Conservation (phyloP, 345 rosid genomes). For the Pugionium cornutum region DNA sequence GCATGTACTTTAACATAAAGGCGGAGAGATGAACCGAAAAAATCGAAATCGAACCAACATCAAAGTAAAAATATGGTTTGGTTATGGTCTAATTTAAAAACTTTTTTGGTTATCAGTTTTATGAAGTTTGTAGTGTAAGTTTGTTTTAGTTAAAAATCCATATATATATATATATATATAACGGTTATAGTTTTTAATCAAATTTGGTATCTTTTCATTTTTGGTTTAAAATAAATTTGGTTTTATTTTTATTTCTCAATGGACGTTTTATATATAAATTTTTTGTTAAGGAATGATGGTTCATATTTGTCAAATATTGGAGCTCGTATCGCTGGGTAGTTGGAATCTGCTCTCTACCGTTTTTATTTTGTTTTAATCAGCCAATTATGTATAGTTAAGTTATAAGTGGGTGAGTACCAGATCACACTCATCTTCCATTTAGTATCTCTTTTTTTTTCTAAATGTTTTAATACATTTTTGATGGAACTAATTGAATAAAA, state of each 20-base stretch:
- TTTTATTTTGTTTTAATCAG: slow-evolving; percentile 8
- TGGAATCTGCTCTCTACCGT: slow-evolving; percentile 11
- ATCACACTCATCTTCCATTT: slow-evolving; percentile 35
- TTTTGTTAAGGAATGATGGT: slow-evolving; percentile 8
- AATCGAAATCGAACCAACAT: no score
- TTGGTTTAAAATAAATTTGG: no score
- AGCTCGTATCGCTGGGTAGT: slow-evolving; percentile 21
- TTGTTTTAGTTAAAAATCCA: no score
- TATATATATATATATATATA: no score
- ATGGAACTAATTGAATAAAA: neutral
- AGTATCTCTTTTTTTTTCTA: slow-evolving; percentile 10
- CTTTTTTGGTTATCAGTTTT: no score
- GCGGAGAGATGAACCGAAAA: no score
- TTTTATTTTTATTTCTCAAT: no score
- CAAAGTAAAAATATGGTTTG: no score
- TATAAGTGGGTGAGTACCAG: slow-evolving; percentile 30
- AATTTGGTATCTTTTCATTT: no score
- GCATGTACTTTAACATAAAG: neutral
- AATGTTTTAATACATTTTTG: slow-evolving; percentile 1
- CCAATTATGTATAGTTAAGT: neutral
- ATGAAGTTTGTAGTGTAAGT: no score
- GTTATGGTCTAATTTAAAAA: no score
- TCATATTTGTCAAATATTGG: slow-evolving; percentile 4
- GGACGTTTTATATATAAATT: neutral
- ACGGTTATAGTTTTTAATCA: no score